Evolutionary conservation across 805 yeast genomes (phyloP).

Genomic region (Myxozyma vanderwaltii): DNA sequence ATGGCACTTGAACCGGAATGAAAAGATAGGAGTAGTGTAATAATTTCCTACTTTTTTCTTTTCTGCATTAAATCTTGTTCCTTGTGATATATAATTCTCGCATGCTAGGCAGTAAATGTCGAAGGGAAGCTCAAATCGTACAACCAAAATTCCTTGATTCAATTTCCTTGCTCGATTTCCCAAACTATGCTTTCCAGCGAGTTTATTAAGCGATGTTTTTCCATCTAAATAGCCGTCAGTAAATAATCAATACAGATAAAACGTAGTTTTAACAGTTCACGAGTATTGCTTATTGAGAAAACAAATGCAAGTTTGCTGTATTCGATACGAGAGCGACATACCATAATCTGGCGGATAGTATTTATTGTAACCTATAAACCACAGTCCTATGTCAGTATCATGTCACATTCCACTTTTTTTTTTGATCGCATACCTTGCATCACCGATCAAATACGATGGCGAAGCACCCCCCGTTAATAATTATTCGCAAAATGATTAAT

Average conservation of each 20-base stretch:
- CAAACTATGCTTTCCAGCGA: slow-evolving; percentile 39
- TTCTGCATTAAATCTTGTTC: slow-evolving; percentile 42
- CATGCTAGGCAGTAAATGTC: slow-evolving; percentile 39
- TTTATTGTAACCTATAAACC: slow-evolving; percentile 37
- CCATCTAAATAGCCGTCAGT: slow-evolving; percentile 36
- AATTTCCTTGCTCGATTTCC: slow-evolving; percentile 39
- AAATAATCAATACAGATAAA: too few relatives aligned
- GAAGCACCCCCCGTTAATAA: too few relatives aligned
- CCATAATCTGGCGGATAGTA: slow-evolving; percentile 44
- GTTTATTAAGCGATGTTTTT: slow-evolving; percentile 37
- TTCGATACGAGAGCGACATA: too few relatives aligned
- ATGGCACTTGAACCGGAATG: slow-evolving; percentile 39
- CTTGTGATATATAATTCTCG: slow-evolving; percentile 37
- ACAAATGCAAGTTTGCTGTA: too few relatives aligned
- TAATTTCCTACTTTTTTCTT: slow-evolving; percentile 40
- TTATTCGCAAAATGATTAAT: too few relatives aligned
- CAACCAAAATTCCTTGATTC: slow-evolving; percentile 36
- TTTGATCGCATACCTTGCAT: slow-evolving; percentile 2
- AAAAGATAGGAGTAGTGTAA: slow-evolving; percentile 39
- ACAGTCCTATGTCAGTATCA: background rate
- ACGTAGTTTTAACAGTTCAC: too few relatives aligned
- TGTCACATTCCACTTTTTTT: background rate
- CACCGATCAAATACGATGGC: background rate
- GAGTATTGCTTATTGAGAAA: too few relatives aligned
- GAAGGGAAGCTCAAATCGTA: slow-evolving; percentile 42